Evolutionary conservation across 495 filamentous ascomycete species (phyloP), one percentile per base, ranked within the genome.

Genomic region (Penicillium coffeae): DNA sequence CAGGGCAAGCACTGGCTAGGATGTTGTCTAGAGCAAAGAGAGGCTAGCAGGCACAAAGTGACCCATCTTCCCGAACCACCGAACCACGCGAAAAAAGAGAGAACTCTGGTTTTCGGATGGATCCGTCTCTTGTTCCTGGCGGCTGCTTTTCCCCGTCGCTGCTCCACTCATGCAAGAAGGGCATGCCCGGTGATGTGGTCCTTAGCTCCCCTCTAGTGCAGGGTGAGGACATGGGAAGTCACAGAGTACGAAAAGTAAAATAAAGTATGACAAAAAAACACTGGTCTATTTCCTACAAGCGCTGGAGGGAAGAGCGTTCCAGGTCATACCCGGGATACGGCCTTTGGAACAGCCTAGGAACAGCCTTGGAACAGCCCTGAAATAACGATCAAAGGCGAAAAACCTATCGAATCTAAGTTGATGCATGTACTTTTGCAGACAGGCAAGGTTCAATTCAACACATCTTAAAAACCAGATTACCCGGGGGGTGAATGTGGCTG

Each of bases 91-190:
- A 59, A 52, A 54, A 30, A 43, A 34, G 27, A 30, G 19, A 38
- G 35, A 25, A 45, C 35, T 45, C 16, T 18, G 15, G n/a, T 21
- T 18, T 52, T 59, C 62, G 56, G 62, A 60, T 53, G 48, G 50
- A 60, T 63, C 62, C 59, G 56, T 55, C 52, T 56, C 47, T 30
- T 56, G 59, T 58, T 55, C 60, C 62, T 65, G 56, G n/a, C 52
- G 58, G 60, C 54, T 64, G 59, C 38, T 60, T 45, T n/a, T n/a
- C n/a, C n/a, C 40, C 49, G 16, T 25, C 35, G 41, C 36, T 43
- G 34, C 59, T 60, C 55, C 59, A 62, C 56, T 55, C 39, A 45
- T 55, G 51, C 50, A 54, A 36, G n/a, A n/a, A n/a, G 30, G 42
- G 46, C 43, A n/a, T 54, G 52, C 43, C 62, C 59, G 54, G 51